Evolutionary conservation across 2,329 filamentous ascomycete genomes (phyloP).

Genomic region (Didymella lethalis): DNA sequence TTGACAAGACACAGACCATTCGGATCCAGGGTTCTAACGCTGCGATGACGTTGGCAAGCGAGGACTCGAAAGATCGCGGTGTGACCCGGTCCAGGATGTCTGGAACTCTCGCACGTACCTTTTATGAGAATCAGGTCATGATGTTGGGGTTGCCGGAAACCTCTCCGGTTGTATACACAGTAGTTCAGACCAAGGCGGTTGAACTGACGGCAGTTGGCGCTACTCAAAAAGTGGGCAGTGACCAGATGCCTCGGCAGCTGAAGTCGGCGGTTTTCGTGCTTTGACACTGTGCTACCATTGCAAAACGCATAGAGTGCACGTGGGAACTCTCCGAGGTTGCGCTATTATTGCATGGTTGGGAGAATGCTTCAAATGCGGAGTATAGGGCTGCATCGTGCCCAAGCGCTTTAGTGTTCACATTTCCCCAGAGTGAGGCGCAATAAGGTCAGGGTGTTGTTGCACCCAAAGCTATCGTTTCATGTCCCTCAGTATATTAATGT

Average conservation of each 20-base stretch:
- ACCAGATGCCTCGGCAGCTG: conserved; percentile 15
- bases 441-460: neutral
- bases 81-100: neutral
- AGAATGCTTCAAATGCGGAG: neutral
- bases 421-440: conserved; percentile 3
- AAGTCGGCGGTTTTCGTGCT: neutral
- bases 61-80: neutral
- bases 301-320: neutral
- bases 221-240: conserved; percentile 16
- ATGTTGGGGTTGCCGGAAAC: conserved; percentile 9
- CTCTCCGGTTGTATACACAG: conserved; percentile 3
- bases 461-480: neutral
- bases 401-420: conserved; percentile 1
- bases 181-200: conserved; percentile 3
- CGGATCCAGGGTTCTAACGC: neutral
- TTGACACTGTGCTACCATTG: neutral
- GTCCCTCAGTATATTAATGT: neutral
- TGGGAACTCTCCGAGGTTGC: neutral
- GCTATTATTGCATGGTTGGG: neutral
- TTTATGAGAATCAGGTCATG: neutral
- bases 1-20: neutral
- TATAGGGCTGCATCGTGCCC: conserved; percentile 14
- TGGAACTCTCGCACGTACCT: neutral
- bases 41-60: conserved; percentile 3
- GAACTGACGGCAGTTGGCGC: neutral